These are phyloP conservation scores for Dictyophora rubrovolvata DNA, from an alignment of 768 basidiomycete genomes.

Conservation along the genomic window DNA sequence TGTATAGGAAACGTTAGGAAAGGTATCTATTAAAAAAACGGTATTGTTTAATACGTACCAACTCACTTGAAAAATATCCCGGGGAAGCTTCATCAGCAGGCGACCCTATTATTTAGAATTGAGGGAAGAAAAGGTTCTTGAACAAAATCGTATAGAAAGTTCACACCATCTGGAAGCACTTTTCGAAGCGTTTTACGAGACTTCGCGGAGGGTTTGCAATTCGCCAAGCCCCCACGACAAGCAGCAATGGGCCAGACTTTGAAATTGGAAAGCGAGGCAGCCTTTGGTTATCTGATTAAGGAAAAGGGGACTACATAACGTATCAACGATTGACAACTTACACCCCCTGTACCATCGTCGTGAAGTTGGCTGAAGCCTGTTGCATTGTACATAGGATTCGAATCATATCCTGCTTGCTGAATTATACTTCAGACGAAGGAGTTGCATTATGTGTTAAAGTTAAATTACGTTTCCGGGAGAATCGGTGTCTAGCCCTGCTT, in stretches of 20 bases:
- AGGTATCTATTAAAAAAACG: not conserved
- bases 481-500: constrained; percentile 58
- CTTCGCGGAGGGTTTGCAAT: constrained; percentile 39
- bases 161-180: constrained; percentile 38
- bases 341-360: constrained; percentile 53
- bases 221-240: constrained; percentile 38
- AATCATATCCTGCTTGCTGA: constrained; percentile 32
- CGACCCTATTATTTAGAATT: constrained; percentile 25
- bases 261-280: constrained; percentile 49
- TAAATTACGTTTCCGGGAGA: constrained; percentile 46
- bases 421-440: not conserved
- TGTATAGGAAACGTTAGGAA: constrained; percentile 13
- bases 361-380: constrained; percentile 58
- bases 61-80: constrained; percentile 55
- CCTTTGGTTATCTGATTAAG: constrained; percentile 19
- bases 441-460: constrained; percentile 25
- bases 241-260: constrained; percentile 46
- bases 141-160: not conserved
- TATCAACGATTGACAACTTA: constrained; percentile 18
- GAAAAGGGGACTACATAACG: not conserved
- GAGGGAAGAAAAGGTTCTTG: not conserved
- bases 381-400: constrained; percentile 23
- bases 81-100: constrained; percentile 57
- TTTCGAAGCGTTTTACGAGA: constrained; percentile 38
- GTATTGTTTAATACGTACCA: constrained; percentile 26